phyloP scores from a whole-genome alignment of 148 eudicot genomes.

The Nyssa sinensis region DNA sequence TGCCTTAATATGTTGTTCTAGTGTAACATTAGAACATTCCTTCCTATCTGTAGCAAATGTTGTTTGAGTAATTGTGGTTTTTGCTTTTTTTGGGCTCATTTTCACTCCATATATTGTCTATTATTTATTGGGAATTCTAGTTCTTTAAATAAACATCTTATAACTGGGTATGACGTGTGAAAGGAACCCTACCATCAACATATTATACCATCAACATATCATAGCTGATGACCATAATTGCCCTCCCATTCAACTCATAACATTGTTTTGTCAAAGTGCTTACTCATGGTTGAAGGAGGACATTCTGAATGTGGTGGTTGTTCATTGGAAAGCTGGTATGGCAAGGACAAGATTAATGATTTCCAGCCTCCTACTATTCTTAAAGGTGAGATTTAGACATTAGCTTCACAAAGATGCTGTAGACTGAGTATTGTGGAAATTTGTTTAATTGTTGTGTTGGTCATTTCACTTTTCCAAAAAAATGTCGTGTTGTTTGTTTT shows the following conservation, averaged over 20 bases:
- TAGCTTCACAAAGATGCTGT: neutral
- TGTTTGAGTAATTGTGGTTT: slow-evolving; percentile 3
- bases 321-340: slow-evolving; percentile 96
- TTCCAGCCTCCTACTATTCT: slow-evolving; percentile 77
- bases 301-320: slow-evolving; percentile 82
- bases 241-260: slow-evolving; percentile 81
- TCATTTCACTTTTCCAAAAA: no score
- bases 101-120: neutral
- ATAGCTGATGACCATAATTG: slow-evolving; percentile 67
- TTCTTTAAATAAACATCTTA: slow-evolving; percentile 2
- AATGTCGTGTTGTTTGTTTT: no score
- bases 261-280: slow-evolving; percentile 85
- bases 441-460: slow-evolving; percentile 2
- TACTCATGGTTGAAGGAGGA: slow-evolving; percentile 88
- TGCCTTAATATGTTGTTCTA: neutral
- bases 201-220: no score
- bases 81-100: slow-evolving; percentile 5
- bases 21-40: neutral
- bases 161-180: no score
- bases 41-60: neutral
- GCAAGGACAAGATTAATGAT: slow-evolving; percentile 98
- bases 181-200: no score
- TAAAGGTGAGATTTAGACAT: slow-evolving; percentile 55
- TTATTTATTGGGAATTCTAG: neutral
- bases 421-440: neutral